These are phyloP conservation scores for Arthrobotrys musiformis DNA, from an alignment of 2,329 filamentous ascomycete species.

Conservation along the genomic window DNA sequence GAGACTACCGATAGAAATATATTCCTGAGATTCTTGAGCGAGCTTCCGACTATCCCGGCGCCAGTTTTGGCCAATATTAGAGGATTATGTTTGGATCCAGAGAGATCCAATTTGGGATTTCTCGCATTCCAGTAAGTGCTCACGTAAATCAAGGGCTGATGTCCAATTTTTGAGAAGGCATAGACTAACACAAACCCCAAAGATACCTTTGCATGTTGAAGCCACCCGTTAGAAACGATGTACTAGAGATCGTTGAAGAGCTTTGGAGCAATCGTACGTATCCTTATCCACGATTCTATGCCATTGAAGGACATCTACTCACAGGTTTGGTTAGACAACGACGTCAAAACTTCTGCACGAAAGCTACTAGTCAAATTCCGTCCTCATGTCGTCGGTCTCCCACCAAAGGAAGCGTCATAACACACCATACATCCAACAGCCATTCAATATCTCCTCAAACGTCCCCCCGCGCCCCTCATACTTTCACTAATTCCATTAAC, in stretches of 20 bases:
- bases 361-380: constrained; percentile 52
- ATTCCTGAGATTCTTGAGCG: constrained; percentile 87
- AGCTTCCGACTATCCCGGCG: constrained; percentile 82
- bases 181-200: background rate
- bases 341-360: constrained; percentile 48
- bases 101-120: constrained; percentile 72
- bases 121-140: constrained; percentile 71
- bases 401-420: constrained; percentile 32
- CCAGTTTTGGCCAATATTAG: constrained; percentile 79
- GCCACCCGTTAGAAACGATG: constrained; percentile 72
- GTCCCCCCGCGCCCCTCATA: background rate
- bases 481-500: background rate
- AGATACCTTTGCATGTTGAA: constrained; percentile 72
- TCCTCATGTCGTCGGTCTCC: constrained; percentile 45
- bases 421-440: background rate
- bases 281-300: background rate
- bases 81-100: constrained; percentile 73
- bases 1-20: constrained; percentile 84
- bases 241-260: constrained; percentile 73
- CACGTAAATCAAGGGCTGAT: background rate
- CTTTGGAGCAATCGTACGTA: constrained; percentile 75
- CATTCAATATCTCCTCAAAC: background rate
- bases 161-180: background rate
- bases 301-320: background rate
- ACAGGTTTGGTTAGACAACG: constrained; percentile 33